Evolutionary conservation across 2,329 filamentous ascomycete species (phyloP).

Genomic region (Pestalotiopsis sp.): DNA sequence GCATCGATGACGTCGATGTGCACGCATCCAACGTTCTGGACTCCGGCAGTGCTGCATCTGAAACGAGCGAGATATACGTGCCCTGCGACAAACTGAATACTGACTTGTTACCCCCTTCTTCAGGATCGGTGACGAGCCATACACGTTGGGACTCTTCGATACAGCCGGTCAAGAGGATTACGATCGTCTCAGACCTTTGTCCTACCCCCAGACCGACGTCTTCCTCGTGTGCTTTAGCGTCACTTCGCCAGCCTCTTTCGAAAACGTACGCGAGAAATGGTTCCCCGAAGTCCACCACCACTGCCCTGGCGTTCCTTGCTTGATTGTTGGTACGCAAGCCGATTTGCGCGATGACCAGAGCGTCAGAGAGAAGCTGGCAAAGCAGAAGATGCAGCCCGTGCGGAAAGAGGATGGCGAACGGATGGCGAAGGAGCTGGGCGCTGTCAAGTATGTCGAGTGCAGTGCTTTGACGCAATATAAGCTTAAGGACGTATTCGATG

Average conservation of each 20-base stretch:
- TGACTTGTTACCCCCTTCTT: not conserved
- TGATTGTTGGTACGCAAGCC: slow-evolving; percentile 97
- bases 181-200: slow-evolving; percentile 91
- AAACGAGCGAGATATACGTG: not conserved
- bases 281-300: slow-evolving; percentile 98
- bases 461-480: slow-evolving; percentile 98
- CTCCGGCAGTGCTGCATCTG: not conserved
- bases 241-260: slow-evolving; percentile 94
- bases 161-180: slow-evolving; percentile 99
- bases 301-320: slow-evolving; percentile 94
- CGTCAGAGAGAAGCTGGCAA: slow-evolving; percentile 86
- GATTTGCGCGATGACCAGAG: slow-evolving; percentile 88
- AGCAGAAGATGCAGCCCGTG: slow-evolving; percentile 95
- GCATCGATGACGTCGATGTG: not conserved
- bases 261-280: slow-evolving; percentile 99
- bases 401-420: slow-evolving; percentile 89
- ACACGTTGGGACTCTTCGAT: slow-evolving; percentile 96
- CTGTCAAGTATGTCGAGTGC: slow-evolving; percentile 98
- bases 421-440: slow-evolving; percentile 96
- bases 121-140: slow-evolving; percentile 99
- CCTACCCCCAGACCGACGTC: slow-evolving; percentile 97
- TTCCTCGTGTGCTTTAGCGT: slow-evolving; percentile 99
- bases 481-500: slow-evolving; percentile 98
- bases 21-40: not conserved
- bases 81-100: not conserved